Base-by-base conservation (phyloP, 2,329 filamentous ascomycete genomes). In the Ophiosphaerella narmari region DNA sequence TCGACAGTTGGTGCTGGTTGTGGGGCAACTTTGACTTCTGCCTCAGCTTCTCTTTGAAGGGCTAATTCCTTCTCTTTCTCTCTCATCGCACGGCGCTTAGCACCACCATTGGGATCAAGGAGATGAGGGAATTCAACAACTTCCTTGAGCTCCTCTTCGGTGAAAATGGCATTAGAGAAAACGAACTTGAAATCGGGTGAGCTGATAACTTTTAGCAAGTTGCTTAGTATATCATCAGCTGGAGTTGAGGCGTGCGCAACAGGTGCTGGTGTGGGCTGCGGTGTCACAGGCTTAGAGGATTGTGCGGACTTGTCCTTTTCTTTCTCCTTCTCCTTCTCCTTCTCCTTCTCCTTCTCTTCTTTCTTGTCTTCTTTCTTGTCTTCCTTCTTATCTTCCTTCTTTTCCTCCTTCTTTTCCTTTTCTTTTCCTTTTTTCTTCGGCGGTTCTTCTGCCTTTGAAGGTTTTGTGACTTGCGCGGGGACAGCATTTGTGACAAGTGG, bases 101-200 rank as follows among this genome's bases (percentile, higher is more conserved):
- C 86, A 31, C 92, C 92, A 45, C 92, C 92, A 47, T 86, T 84
- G 1, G 86, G 78, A 66, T 97, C 92, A 58, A 97, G 93, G 47
- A 97, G 77, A 1, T 88, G 90, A 1, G 91, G 91, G 48, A 85
- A 86, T 18, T 80, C 79, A 39, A 78, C 77, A 44, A 84, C 79
- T 8, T 81, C 71, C 50, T 79, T 76, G 39, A 80, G 59, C 35
- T 82, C 78, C 32, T 83, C 78, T 39, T 76, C 46, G 61, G 77
- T 52, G 3, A 72, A 50, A 26, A 54, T 42, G 3, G 61, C 55
- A 9, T 75, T 68, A 9, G 81, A 81, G 58, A 84, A 86, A 5
- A 78, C 66, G 50, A 85, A 81, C 61, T 76, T 76, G 66, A 84
- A 82, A 45, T 80, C 70, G 4, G 75, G 62, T 18, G 69, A 61